These are phyloP conservation scores for Handroanthus guayacan DNA, from an alignment of 257 asterid genomes.

Conservation along the genomic window DNA sequence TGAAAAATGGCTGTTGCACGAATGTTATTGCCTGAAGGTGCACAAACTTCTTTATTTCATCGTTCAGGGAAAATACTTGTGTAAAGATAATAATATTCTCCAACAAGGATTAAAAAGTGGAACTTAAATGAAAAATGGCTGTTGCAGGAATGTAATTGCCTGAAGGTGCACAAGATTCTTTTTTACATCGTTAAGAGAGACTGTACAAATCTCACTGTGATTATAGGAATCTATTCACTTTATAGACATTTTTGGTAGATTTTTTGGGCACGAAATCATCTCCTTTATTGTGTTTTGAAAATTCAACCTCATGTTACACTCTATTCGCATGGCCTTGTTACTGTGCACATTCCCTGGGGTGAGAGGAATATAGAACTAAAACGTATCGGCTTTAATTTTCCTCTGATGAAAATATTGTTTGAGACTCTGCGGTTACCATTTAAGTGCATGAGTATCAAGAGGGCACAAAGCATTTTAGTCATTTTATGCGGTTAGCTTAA, in stretches of 20 bases:
- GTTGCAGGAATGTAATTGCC: not conserved
- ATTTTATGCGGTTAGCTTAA: conserved; percentile 18
- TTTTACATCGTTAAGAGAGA: not conserved
- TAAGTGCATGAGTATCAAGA: not conserved
- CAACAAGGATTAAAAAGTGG: not conserved
- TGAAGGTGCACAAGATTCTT: not conserved
- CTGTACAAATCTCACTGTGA: conserved; percentile 17
- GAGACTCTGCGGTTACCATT: not conserved
- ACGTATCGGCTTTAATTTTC: conserved; percentile 15
- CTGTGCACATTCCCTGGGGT: not conserved
- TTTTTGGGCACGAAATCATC: not conserved
- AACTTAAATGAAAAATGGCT: not conserved
- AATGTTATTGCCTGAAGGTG: conserved; percentile 16
- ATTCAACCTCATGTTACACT: conserved; percentile 3
- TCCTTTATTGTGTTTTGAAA: not conserved
- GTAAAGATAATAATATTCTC: not conserved
- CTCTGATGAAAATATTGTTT: not conserved
- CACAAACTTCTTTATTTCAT: not conserved
- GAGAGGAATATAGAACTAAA: not conserved
- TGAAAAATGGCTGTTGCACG: not conserved
- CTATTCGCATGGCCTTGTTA: not conserved
- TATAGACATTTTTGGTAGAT: not conserved
- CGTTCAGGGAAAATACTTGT: conserved; percentile 1
- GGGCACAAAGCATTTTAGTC: not conserved
- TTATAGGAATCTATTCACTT: not conserved